Base-by-base conservation (phyloP, 2,329 filamentous ascomycete species). In the Exserohilum rostratum region DNA sequence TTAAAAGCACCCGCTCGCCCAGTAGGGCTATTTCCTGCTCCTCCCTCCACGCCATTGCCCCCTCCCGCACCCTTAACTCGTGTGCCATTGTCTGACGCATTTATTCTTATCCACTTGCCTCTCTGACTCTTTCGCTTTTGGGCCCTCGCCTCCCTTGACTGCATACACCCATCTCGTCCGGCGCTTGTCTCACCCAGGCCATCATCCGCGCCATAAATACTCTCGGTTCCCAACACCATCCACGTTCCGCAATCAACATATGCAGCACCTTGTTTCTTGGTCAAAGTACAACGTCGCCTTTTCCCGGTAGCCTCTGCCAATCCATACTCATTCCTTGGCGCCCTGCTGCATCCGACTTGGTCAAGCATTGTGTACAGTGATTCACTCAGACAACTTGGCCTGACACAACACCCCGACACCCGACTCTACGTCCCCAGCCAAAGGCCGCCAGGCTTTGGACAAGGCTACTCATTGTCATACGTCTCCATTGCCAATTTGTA, bases 181-280 rank as follows among this genome's bases (percentile, higher is more conserved):
- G 58, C 39, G 46, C 58, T 57, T 69, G 66, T 71, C 68, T 66
- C 55, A 66, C 54, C 65, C 60, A 47, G 59, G 52, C 58, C 54
- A 61, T 68, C 65, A 64, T 57, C 62, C 64, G 56, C 47, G 50
- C 50, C 57, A 49, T 50, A 62, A 50, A 65, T 59, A 61, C 35
- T 38, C 13, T 44, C 56, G 17, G 6, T 48, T 29, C 53, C 57
- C 53, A 44, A 35, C 50, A 43, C 39, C 25, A 17, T 29, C 39
- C 39, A 11, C n/a, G 18, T 39, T 35, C 40, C 42, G 40, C 17
- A 20, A 37, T 17, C 20, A n/a, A 50, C 31, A 46, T 18, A 27
- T 20, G 29, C 38, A 12, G 35, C 1, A 4, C 6, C 13, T 4
- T 17, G 6, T 5, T 38, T 20, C 39, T 12, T 50, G 50, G 30